Percentiles rank a stretch among this genome's conserved stretches.
phyloP scores from a whole-genome alignment of 78 protist genomes.

The Diacronema lutheri region DNA sequence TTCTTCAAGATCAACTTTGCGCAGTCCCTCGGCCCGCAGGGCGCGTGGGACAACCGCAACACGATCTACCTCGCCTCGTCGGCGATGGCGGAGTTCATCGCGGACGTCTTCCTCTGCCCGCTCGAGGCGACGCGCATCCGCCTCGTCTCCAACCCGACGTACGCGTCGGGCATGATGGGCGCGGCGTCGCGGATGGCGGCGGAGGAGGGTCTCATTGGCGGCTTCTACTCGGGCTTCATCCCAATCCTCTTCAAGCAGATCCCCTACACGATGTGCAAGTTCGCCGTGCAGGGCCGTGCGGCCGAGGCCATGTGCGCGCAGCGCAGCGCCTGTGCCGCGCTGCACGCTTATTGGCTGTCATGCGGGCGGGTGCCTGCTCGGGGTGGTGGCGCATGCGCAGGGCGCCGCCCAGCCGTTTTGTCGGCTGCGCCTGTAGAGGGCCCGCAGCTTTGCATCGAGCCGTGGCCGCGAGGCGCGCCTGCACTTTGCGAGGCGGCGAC shows the following conservation, averaged over 20 bases:
- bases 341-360: no score
- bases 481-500: no score
- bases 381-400: no score
- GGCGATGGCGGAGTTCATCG: conserved; percentile 50
- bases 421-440: no score
- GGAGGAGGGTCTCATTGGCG: conserved; percentile 24
- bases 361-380: no score
- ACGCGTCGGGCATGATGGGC: background rate
- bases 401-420: no score
- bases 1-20: conserved; percentile 50
- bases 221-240: conserved; percentile 52
- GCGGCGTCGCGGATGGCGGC: background rate
- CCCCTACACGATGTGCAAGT: conserved; percentile 63
- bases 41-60: conserved; percentile 23
- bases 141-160: conserved; percentile 30
- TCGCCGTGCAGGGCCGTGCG: conserved; percentile 45
- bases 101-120: conserved; percentile 61
- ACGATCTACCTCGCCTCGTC: conserved; percentile 48
- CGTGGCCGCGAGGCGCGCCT: no score
- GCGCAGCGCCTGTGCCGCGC: no score
- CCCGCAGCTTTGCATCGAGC: no score
- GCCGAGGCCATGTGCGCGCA: conserved; percentile 36
- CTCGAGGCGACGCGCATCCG: conserved; percentile 44
- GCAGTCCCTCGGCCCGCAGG: conserved; percentile 18
- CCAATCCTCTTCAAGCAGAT: conserved; percentile 59